These are phyloP conservation scores for Kluyveromyces aestuarii DNA, from an alignment of 805 yeast species.

Conservation along the genomic window DNA sequence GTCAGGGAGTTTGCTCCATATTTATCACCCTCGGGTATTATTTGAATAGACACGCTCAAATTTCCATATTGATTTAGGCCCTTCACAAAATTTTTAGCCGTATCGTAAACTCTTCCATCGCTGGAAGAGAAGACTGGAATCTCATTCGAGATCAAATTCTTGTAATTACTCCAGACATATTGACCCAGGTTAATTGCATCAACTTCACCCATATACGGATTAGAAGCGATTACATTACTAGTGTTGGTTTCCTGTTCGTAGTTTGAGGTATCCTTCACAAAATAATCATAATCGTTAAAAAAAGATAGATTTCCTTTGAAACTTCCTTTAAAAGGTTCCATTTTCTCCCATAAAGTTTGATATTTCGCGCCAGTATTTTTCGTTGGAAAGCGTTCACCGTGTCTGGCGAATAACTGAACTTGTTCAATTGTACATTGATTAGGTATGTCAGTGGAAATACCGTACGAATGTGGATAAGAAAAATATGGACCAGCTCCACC, in stretches of 20 bases:
- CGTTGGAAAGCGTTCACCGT: conserved; percentile 73
- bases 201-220: conserved; percentile 40
- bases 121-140: conserved; percentile 41
- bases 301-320: conserved; percentile 45
- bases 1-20: conserved; percentile 46
- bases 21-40: conserved; percentile 33
- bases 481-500: conserved; percentile 52
- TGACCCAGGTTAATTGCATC: conserved; percentile 38
- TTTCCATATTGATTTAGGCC: conserved; percentile 20
- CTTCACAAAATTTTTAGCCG: conserved; percentile 44
- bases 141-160: conserved; percentile 30
- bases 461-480: conserved; percentile 40
- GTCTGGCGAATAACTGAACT: conserved; percentile 65
- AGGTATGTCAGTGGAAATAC: conserved; percentile 42
- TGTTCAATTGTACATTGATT: conserved; percentile 47
- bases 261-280: conserved; percentile 32
- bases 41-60: conserved; percentile 20
- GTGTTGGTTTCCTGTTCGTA: conserved; percentile 35
- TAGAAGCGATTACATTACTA: conserved; percentile 12
- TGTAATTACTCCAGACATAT: conserved; percentile 36
- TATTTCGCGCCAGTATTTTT: conserved; percentile 31
- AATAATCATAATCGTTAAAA: conserved; percentile 43
- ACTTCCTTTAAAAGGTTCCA: conserved; percentile 22
- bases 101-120: conserved; percentile 39
- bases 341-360: conserved; percentile 16